These are phyloP conservation scores for Rosa rugosa DNA, from an alignment of 306 rosid species.

Conservation along the genomic window DNA sequence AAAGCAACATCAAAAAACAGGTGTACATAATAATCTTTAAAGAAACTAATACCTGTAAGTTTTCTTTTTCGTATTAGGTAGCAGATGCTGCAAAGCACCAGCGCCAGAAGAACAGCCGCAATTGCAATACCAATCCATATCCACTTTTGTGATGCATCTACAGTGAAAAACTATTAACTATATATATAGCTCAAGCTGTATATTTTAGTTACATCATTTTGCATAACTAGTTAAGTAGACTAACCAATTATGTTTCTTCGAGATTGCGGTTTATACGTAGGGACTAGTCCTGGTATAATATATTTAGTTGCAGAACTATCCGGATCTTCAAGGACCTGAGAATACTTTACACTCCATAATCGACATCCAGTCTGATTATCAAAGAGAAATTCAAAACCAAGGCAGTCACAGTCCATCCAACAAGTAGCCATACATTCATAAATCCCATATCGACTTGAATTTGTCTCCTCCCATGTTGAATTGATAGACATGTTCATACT, in stretches of 20 bases:
- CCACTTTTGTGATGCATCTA: background rate
- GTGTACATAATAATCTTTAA: background rate
- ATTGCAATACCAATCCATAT: background rate
- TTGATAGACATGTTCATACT: background rate
- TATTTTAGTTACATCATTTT: too few species aligned
- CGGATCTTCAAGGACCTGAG: background rate
- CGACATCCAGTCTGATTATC: background rate
- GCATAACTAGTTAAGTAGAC: too few species aligned
- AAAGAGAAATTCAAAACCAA: background rate
- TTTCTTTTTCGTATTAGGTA: slow-evolving; percentile 4
- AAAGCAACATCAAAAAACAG: background rate
- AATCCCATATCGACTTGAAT: background rate
- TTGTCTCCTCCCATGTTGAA: background rate
- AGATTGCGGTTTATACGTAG: too few species aligned
- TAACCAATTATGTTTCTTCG: background rate
- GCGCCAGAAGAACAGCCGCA: background rate
- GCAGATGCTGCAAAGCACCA: background rate
- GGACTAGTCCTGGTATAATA: background rate
- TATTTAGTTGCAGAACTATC: background rate
- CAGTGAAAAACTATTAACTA: too few species aligned
- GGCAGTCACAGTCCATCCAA: slow-evolving; percentile 24
- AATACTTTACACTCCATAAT: background rate
- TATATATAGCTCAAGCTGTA: too few species aligned
- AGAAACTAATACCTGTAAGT: slow-evolving; percentile 8
- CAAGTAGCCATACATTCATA: background rate